Conservation (phyloP, 768 basidiomycete species). For the Trametes cingulata region DNA sequence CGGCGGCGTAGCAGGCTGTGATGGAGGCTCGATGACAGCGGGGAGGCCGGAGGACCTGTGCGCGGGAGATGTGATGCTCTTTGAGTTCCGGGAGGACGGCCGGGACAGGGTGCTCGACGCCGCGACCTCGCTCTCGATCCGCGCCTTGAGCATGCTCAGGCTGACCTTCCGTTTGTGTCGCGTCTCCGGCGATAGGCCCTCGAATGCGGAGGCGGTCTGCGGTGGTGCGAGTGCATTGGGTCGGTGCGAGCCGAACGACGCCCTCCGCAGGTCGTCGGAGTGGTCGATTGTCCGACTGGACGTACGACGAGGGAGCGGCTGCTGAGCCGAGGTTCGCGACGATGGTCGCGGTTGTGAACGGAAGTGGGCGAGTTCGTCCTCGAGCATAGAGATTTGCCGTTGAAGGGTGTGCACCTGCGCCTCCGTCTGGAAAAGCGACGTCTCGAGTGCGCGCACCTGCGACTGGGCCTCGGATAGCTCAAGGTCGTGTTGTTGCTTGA, state of each 20-base stretch:
- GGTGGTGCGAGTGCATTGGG: conserved; percentile 35
- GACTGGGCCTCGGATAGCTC: conserved; percentile 82
- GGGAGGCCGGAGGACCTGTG: conserved; percentile 27
- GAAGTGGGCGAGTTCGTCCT: conserved; percentile 60
- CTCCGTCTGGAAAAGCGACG: conserved; percentile 70
- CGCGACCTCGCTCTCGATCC: conserved; percentile 80
- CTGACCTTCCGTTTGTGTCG: conserved; percentile 82
- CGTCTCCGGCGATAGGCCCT: conserved; percentile 72
- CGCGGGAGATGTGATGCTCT: conserved; percentile 48
- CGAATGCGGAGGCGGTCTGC: conserved; percentile 51
- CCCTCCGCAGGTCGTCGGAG: conserved; percentile 42
- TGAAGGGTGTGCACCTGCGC: conserved; percentile 66
- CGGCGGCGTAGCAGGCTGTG: conserved; percentile 28
- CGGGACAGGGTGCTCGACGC: conserved; percentile 34
- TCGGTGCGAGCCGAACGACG: conserved; percentile 35
- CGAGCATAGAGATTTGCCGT: conserved; percentile 62
- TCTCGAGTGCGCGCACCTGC: conserved; percentile 76
- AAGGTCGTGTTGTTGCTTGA: conserved; percentile 75
- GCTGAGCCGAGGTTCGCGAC: conserved; percentile 46
- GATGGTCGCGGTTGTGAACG: conserved; percentile 41
- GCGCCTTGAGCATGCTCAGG: conserved; percentile 86
- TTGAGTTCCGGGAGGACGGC: conserved; percentile 46
- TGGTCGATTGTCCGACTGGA: conserved; percentile 45
- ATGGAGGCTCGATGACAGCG: conserved; percentile 32
- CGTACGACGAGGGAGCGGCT: conserved; percentile 45